Base-by-base conservation (phyloP, 2,329 filamentous ascomycete genomes). In the Botrytis pseudocinerea region DNA sequence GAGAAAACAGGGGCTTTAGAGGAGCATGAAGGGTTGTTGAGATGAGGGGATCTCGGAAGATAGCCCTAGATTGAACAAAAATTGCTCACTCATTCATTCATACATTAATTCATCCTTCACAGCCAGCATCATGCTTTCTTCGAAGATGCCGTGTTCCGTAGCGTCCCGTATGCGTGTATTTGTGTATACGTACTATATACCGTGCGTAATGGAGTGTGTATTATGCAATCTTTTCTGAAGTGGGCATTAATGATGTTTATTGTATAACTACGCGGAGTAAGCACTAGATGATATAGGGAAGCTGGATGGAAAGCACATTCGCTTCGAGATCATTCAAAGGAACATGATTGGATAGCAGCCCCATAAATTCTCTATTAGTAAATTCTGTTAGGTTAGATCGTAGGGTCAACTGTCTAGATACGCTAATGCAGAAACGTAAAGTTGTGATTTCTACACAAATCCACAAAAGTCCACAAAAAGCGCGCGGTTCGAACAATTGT, bases 401-500 rank as follows among this genome's bases (percentile, higher is more conserved):
- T 32, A 16, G 38, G 22, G 25, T 66, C 28, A n/a, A 65, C 38
- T 40, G 22, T 25, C 38, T 28, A 64, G 40, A 42, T 20, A 40
- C 35, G 35, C 65, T 69, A 69, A 69, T 69, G 65, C 65, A 69
- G 18, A 35, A 42, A 28, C 64, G 38, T 57, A 68, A 28, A 68
- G 16, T 40, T 68, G 64, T 66, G 64, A 66, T 54, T 54, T 25
- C 42, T 35, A 28, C 18, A 54, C 38, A 69, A 42, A 69, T 42
- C 38, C n/a, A 42, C 65, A 69, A 42, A 32, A 32, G 35, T 68
- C 64, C 64, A 68, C 64, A 68, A 68, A 69, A 69, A 38, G 65
- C 65, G 65, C 65, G 65, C 65, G 65, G 65, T 57, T 69, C 48
- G 38, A 69, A 69, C 28, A 42, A 22, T 40, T 69, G 25, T 57